Evolutionary conservation across 2,329 filamentous ascomycete genomes (phyloP), one percentile per base, ranked within the genome.

Genomic region (Fusarium sp.): DNA sequence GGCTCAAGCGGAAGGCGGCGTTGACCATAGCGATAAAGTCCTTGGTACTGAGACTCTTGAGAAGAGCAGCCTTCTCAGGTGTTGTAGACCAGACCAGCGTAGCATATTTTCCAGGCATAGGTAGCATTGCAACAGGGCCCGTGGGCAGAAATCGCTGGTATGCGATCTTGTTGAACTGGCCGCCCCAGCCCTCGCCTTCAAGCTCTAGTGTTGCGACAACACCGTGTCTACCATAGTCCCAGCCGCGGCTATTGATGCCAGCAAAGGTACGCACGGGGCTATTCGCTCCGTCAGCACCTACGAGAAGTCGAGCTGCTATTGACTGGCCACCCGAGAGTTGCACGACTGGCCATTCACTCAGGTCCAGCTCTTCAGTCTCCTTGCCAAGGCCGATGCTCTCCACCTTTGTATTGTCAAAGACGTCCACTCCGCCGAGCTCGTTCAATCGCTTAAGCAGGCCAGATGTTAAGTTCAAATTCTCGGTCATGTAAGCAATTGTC

Each of bases 51-150:
- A 99, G 84, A 36, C 86, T 86, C 82, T 97, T 97, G 39, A 99
- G 84, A 54, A 90, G 84, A 1, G 91, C 85, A 1, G 95, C 96
- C 62, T 93, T 89, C 54, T 88, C 84, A 1, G 94, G 91, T 1
- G 92, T 96, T 2, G 94, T 98, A 7, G 94, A 96, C 96, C 96
- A 99, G 19, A 99, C 96, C 6, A 99, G 83, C 1, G 93, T 94
- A 6, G 94, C 90, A 76, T 88, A 86, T 67, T 92, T 91, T 20
- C 92, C 91, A 0, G 96, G 96, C 10, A 99, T 83, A 2, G 96
- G 96, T 2, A 99, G 87, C 81, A 98, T 89, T 19, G 96, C 96
- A 50, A 98, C 88, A 0, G 96, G 96, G 0, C 96, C 96, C 0
- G 92, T 93, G 6, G 96, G 96, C 15, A 99, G 83, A 81, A 99